Evolutionary conservation across 139 green algal genomes (phyloP), one percentile per base, ranked within the genome.

Genomic region (Klebsormidium nitens): DNA sequence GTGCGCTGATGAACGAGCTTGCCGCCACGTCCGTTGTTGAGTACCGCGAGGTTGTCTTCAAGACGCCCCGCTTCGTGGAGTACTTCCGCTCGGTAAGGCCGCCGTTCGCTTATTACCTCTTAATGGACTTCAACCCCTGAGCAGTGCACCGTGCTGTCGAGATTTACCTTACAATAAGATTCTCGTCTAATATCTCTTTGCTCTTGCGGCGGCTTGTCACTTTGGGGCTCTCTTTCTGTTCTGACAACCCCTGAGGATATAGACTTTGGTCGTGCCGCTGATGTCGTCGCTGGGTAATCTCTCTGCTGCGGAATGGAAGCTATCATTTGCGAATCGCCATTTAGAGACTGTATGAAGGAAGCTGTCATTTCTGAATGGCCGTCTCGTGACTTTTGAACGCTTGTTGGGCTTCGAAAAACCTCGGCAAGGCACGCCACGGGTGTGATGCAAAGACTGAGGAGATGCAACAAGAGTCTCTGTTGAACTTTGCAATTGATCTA

Each of bases 1-100:
- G 89, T 3, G 74, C 87, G 17, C 75, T 88, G 36, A 96, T 97
- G 90, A 76, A 87, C 35, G 29, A 81, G 44, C 85, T 97, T 86
- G 78, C 75, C 11, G 52, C 66, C 37, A 42, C 76, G 38, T 81
- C 69, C 59, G 96, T 89, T 79, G 74, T 81, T 34, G 78, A 81
- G 11, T 91, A 90, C 82, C 69, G 82, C 36, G 26, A 23, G 29
- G 36, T 81, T 11, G 91, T 96, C 58, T 92, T 93, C 69, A 59
- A 88, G 36, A 69, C 95, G 69, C 86, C 86, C 0, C 36, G 83
- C 42, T 98, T 98, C 77, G 85, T 96, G 23, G 77, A 83, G 26
- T 97, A 93, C 82, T 98, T 98, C 82, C 84, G 85, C 71, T 40
- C 82, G 1, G 85, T 76, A 17, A 76, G 69, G 74, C 11, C 59